phyloP scores from a whole-genome alignment of 108 stramenopile species.

The Cyclostephanos tholiformis region DNA sequence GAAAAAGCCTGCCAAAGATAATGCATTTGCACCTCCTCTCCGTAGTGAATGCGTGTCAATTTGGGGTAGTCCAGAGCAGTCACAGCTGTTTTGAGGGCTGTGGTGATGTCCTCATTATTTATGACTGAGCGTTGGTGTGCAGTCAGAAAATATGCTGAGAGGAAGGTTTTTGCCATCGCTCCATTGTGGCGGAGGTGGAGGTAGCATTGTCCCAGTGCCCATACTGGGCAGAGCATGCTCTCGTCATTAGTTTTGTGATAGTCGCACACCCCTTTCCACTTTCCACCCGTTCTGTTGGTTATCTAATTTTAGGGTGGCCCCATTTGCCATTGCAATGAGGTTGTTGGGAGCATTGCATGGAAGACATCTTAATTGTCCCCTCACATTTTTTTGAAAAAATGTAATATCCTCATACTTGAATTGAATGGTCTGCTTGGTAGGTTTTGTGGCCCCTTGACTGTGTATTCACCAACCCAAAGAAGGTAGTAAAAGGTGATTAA shows the following conservation, averaged over 20 bases:
- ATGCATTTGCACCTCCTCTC: constrained; percentile 4
- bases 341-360: too few species aligned
- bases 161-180: too few species aligned
- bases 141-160: too few species aligned
- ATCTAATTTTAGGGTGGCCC: not conserved
- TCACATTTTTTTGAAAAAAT: too few species aligned
- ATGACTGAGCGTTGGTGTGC: not conserved
- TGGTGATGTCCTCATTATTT: not conserved
- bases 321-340: not conserved
- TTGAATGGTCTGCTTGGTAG: not conserved
- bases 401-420: constrained; percentile 4
- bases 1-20: too few species aligned
- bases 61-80: not conserved
- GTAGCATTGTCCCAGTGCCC: not conserved
- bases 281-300: too few species aligned
- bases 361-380: too few species aligned
- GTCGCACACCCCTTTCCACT: too few species aligned
- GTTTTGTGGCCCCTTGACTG: not conserved
- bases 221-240: not conserved
- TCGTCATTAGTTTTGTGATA: constrained; percentile 4
- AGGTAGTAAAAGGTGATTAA: not conserved
- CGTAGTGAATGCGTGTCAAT: constrained; percentile 20
- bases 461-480: not conserved
- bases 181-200: too few species aligned
- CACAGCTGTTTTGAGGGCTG: constrained; percentile 1